Base-by-base conservation (phyloP, 192 early-diverging fungal species). In the Coemansia asiatica region DNA sequence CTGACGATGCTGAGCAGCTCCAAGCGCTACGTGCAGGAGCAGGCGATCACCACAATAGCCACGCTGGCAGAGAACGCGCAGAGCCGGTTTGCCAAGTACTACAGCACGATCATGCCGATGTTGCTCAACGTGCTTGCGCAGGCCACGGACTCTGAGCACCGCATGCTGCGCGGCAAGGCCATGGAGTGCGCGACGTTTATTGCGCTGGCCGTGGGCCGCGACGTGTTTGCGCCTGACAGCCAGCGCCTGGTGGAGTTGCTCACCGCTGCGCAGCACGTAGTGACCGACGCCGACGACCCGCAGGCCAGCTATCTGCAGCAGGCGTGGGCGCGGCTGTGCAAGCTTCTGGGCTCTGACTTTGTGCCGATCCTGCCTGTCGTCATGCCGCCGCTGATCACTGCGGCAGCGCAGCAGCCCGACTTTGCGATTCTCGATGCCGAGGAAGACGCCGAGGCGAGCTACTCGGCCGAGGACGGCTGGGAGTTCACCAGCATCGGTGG, bases 131-230 rank as follows among this genome's bases (percentile, higher is more conserved):
- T 98, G 54, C 83, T 99, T 27, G 84, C 84, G 55, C 85, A 92
- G 69, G 95, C 94, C 5, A 88, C 86, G 22, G 87, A 86, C 60
- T 91, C 90, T 74, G 91, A 98, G 80, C 91, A 92, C 84, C 88
- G 95, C 25, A 74, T 93, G 58, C 84, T 99, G 80, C 90, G 96
- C 28, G 95, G 96, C 61, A 98, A 98, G 83, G 88, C 96, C 4
- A 91, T 99, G 76, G 98, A 99, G 83, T 99, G 98, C 74, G 93
- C 95, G 25, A 93, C 90, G 56, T 85, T 98, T 59, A 93, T 98
- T 63, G 94, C 92, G 59, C 78, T 97, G 64, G 94, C 94, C 7
- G 94, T 99, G 50, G 95, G 94, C 50, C 92, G 91, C 68, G 92
- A 97, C 31, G 85, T 87, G 26, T 95, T 97, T 81, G 84, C 85